Evolutionary conservation across 2,329 filamentous ascomycete species (phyloP).

Genomic region (Claviceps paspali): DNA sequence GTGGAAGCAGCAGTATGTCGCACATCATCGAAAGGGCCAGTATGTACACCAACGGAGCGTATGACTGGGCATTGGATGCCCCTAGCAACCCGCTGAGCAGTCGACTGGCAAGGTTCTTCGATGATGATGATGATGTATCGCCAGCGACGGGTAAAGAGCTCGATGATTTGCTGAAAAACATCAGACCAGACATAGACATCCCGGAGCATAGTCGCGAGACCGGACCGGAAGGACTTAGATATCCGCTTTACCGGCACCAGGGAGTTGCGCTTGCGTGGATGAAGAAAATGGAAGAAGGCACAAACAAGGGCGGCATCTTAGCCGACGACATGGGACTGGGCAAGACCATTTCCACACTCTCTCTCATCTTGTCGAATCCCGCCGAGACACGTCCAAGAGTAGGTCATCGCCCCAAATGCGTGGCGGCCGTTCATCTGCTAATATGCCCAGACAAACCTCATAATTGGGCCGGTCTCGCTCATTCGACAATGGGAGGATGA

Average conservation of each 20-base stretch:
- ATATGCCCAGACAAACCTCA: conserved; percentile 55
- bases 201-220: conserved; percentile 46
- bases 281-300: conserved; percentile 59
- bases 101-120: conserved; percentile 18
- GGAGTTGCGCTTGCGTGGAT: conserved; percentile 74
- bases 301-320: conserved; percentile 75
- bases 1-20: conserved; percentile 11
- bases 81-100: conserved; percentile 21
- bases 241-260: conserved; percentile 66
- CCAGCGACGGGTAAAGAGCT: conserved; percentile 44
- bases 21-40: conserved; percentile 24
- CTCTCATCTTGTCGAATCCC: conserved; percentile 57
- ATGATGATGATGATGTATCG: conserved; percentile 20
- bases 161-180: conserved; percentile 54
- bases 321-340: conserved; percentile 90
- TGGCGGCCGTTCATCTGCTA: conserved; percentile 26
- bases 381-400: conserved; percentile 29
- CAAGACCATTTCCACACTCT: conserved; percentile 74
- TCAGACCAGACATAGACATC: conserved; percentile 55
- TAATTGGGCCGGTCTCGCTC: conserved; percentile 66
- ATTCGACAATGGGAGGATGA: conserved; percentile 77
- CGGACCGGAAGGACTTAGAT: conserved; percentile 54
- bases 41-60: conserved; percentile 16
- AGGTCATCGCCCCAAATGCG: conserved; percentile 12
- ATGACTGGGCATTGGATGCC: no score